phyloP scores from a whole-genome alignment of 352 stramenopile genomes.

The Phytophthora kernoviae region DNA sequence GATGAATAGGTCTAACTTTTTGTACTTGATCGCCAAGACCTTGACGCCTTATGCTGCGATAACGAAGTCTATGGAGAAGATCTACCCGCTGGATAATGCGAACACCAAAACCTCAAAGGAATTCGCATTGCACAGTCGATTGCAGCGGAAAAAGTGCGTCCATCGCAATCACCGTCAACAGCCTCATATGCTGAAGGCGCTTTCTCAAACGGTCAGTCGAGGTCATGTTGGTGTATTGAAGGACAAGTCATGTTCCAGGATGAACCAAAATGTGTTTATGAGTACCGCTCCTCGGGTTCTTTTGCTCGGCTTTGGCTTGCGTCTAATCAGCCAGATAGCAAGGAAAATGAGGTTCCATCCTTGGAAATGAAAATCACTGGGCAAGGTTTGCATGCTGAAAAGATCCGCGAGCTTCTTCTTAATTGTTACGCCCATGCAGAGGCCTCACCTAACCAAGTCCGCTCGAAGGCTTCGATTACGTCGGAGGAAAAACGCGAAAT shows the following conservation, averaged over 20 bases:
- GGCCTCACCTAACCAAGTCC: slow-evolving; percentile 37
- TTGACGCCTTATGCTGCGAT: slow-evolving; percentile 58
- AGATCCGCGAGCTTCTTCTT: slow-evolving; percentile 60
- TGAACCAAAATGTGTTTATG: slow-evolving; percentile 45
- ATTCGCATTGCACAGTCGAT: slow-evolving; percentile 60
- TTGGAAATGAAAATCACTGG: slow-evolving; percentile 61
- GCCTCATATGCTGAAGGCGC: slow-evolving; percentile 14
- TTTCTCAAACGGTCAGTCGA: slow-evolving; percentile 18
- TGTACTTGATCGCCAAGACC: slow-evolving; percentile 43
- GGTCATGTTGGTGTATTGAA: slow-evolving; percentile 67
- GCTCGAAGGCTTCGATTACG: slow-evolving; percentile 46
- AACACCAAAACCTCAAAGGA: slow-evolving; percentile 35
- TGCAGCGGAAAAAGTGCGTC: slow-evolving; percentile 47
- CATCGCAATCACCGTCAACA: slow-evolving; percentile 7
- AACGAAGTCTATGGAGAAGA: slow-evolving; percentile 52
- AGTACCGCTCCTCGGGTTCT: slow-evolving; percentile 64
- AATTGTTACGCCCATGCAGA: slow-evolving; percentile 62
- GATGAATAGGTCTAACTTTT: slow-evolving; percentile 63
- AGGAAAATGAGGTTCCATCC: slow-evolving; percentile 6
- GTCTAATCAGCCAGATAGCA: slow-evolving; percentile 7
- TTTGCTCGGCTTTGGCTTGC: slow-evolving; percentile 40
- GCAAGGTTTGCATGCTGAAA: slow-evolving; percentile 37
- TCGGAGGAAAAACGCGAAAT: slow-evolving; percentile 73
- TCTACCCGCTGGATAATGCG: slow-evolving; percentile 34
- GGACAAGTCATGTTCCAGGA: slow-evolving; percentile 54